phyloP scores from a whole-genome alignment of 106 monocot genomes.

The Acorus gramineus region DNA sequence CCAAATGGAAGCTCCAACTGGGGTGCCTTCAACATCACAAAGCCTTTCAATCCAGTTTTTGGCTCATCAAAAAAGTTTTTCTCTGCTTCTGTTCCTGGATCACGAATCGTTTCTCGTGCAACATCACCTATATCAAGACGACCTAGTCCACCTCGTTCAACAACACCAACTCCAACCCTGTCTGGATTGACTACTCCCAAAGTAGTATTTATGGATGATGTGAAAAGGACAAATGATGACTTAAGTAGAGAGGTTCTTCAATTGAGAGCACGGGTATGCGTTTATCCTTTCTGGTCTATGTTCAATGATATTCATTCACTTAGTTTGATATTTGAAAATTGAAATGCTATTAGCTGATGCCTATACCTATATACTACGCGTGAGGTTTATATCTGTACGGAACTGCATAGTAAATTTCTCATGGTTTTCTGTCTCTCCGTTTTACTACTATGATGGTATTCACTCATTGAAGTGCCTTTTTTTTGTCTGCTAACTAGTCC shows the following conservation, averaged over 20 bases:
- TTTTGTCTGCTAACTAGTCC: too few species aligned
- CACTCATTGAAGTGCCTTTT: too few species aligned
- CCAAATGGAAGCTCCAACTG: slow-evolving; percentile 63
- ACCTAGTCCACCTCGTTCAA: slow-evolving; percentile 81
- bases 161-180: slow-evolving; percentile 94
- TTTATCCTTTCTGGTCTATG: not conserved
- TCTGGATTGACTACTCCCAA: slow-evolving; percentile 72
- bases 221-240: slow-evolving; percentile 37
- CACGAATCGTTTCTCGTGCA: slow-evolving; percentile 90
- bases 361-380: too few species aligned
- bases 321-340: too few species aligned
- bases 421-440: too few species aligned
- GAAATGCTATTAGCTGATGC: too few species aligned
- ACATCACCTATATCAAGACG: slow-evolving; percentile 80
- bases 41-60: slow-evolving; percentile 89
- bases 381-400: too few species aligned
- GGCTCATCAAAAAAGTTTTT: slow-evolving; percentile 89
- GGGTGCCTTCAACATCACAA: slow-evolving; percentile 63
- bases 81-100: slow-evolving; percentile 94
- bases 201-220: slow-evolving; percentile 37
- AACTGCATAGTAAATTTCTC: too few species aligned
- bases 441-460: too few species aligned
- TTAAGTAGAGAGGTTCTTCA: slow-evolving; percentile 63
- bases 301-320: too few species aligned
- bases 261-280: slow-evolving; percentile 74